Base-by-base conservation (phyloP, 495 filamentous ascomycete genomes). In the Talaromyces borbonicus region DNA sequence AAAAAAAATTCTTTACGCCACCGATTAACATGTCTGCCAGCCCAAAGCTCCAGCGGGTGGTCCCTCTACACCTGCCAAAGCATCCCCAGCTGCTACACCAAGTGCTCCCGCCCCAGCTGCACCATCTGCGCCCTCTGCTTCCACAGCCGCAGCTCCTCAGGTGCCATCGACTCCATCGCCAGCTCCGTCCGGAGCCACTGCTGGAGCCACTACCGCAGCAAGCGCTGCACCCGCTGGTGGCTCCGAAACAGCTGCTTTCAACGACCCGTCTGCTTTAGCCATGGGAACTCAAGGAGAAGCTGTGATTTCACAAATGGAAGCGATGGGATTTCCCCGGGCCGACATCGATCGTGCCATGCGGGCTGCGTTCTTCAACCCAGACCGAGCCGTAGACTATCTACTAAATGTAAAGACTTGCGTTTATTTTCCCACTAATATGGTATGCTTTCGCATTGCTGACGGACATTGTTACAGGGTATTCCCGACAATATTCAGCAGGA, bases 351-450 rank as follows among this genome's bases (percentile, higher is more conserved):
- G 82, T 49, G 92, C 92, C 30, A 90, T 98, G 82, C 82, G 92
- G 50, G 92, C 92, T 53, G 92, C 92, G 5, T 98, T 84, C 62
- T 92, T 80, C 71, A 98, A 97, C 69, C 89, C 90, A 2, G 90
- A 98, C 55, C 87, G 92, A 63, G 92, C 92, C 23, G 89, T 98
- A 29, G 92, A 98, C 61, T 98, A 96, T 55, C 77, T 98, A 3
- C 61, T 98, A 51, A 93, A 67, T 47, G 89, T 94, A 64, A 66
- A n/a, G n/a, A n/a, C n/a, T n/a, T n/a, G n/a, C n/a, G n/a, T n/a
- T n/a, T n/a, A n/a, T n/a, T n/a, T n/a, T n/a, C n/a, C n/a, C n/a
- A n/a, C n/a, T n/a, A n/a, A n/a, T n/a, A n/a, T n/a, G n/a, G n/a
- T n/a, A n/a, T n/a, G n/a, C n/a, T n/a, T n/a, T n/a, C 3, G 19